Evolutionary conservation across 768 basidiomycete species (phyloP).

Genomic region (Pleurotus eryngii): DNA sequence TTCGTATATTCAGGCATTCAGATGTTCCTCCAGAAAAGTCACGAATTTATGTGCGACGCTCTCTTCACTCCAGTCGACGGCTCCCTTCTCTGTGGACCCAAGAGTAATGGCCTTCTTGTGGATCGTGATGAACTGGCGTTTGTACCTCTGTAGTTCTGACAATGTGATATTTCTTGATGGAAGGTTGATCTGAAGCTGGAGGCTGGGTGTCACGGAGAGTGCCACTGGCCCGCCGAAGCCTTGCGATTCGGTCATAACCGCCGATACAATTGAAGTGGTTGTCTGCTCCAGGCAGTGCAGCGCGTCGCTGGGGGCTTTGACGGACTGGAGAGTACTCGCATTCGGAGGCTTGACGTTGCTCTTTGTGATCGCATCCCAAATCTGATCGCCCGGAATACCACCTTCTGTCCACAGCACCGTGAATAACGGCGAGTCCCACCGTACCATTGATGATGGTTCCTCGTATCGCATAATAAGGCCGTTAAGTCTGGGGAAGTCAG

Average conservation of each 20-base stretch:
- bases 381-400: conserved; percentile 57
- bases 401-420: conserved; percentile 77
- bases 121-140: conserved; percentile 86
- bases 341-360: conserved; percentile 86
- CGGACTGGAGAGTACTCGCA: conserved; percentile 75
- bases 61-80: conserved; percentile 73
- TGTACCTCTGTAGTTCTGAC: conserved; percentile 83
- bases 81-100: conserved; percentile 74
- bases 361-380: conserved; percentile 80
- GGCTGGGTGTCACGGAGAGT: conserved; percentile 37
- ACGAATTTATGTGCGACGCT: conserved; percentile 70
- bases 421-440: conserved; percentile 97
- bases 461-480: conserved; percentile 88
- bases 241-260: conserved; percentile 60
- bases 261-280: conserved; percentile 64
- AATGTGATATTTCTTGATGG: conserved; percentile 74
- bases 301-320: conserved; percentile 85
- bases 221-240: conserved; percentile 51
- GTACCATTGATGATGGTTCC: conserved; percentile 97
- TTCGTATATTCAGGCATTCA: conserved; percentile 37
- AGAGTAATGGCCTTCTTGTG: conserved; percentile 89
- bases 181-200: conserved; percentile 52
- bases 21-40: conserved; percentile 67
- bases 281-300: conserved; percentile 83
- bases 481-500: conserved; percentile 54